A percentile compares a stretch with the other conserved stretches of the same genome.
These are phyloP conservation scores for Diplodia seriata DNA, from an alignment of 2,329 filamentous ascomycete genomes.

Conservation along the genomic window DNA sequence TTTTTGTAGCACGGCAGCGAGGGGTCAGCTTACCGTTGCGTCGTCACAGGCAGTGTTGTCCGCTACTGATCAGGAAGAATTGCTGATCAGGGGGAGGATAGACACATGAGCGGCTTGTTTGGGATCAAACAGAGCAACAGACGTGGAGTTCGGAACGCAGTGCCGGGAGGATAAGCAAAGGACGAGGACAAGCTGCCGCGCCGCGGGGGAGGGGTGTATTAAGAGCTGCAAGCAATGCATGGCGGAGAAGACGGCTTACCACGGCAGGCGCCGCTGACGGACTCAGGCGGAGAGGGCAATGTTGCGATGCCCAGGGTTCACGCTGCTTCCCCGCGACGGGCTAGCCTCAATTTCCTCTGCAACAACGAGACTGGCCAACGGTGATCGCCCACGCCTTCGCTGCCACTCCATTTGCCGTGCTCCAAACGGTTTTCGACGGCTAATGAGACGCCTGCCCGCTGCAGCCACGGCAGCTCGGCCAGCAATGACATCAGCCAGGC, in stretches of 20 bases:
- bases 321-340: constrained; percentile 21
- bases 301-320: constrained; percentile 2
- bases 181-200: not conserved
- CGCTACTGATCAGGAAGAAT: constrained; percentile 3
- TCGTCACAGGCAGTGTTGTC: constrained; percentile 4
- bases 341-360: constrained; percentile 25
- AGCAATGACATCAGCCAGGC: constrained; percentile 23
- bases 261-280: constrained; percentile 31
- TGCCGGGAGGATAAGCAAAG: constrained; percentile 11
- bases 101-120: not conserved
- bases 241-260: constrained; percentile 26
- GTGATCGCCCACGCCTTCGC: constrained; percentile 14
- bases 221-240: constrained; percentile 31
- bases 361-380: constrained; percentile 2
- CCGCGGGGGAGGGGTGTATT: constrained; percentile 27
- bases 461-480: not conserved
- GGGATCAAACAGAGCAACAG: constrained; percentile 11
- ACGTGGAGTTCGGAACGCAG: not conserved
- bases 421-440: constrained; percentile 4
- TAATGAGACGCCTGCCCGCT: not conserved
- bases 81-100: not conserved
- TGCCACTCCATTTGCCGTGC: not conserved
- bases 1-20: not conserved
- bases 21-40: constrained; percentile 12
- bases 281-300: not conserved